Evolutionary conservation across 129 eudicot genomes (phyloP).

Genomic region (Helianthus tuberosus): DNA sequence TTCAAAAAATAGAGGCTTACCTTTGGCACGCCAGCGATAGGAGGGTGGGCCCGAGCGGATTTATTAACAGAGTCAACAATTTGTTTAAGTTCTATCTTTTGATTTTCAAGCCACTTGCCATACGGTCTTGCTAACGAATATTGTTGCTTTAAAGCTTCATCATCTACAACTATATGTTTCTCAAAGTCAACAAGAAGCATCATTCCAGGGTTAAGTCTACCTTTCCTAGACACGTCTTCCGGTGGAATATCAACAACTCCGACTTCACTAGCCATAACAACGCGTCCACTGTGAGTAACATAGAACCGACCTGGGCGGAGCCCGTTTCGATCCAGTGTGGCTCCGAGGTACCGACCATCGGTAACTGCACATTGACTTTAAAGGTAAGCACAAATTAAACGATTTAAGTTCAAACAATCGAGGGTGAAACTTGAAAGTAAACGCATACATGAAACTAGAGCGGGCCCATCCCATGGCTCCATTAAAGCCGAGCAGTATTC

Average conservation of each 20-base stretch:
- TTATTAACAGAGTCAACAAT: slow-evolving; percentile 74
- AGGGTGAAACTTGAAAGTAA: slow-evolving; percentile 13
- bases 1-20: slow-evolving; percentile 19
- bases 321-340: slow-evolving; percentile 90
- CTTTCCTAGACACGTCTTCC: slow-evolving; percentile 87
- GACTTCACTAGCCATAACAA: slow-evolving; percentile 98
- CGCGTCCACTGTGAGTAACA: slow-evolving; percentile 90
- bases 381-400: slow-evolving; percentile 32
- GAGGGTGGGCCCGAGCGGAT: slow-evolving; percentile 54
- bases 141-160: slow-evolving; percentile 88
- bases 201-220: slow-evolving; percentile 98
- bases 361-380: slow-evolving; percentile 61
- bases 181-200: slow-evolving; percentile 98
- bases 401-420: not conserved
- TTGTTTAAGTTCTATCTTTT: slow-evolving; percentile 75
- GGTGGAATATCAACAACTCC: slow-evolving; percentile 98
- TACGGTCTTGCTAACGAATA: slow-evolving; percentile 81
- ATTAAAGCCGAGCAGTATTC: slow-evolving; percentile 89
- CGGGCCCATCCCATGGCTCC: slow-evolving; percentile 99
- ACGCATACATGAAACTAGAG: slow-evolving; percentile 81
- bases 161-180: slow-evolving; percentile 92
- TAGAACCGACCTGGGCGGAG: slow-evolving; percentile 94
- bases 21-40: slow-evolving; percentile 66
- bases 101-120: slow-evolving; percentile 81
- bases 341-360: slow-evolving; percentile 97